A percentile compares a stretch with the other conserved stretches of the same genome.
Conservation (phyloP, 164 flowering plant genomes). For the Platanus orientalis region DNA sequence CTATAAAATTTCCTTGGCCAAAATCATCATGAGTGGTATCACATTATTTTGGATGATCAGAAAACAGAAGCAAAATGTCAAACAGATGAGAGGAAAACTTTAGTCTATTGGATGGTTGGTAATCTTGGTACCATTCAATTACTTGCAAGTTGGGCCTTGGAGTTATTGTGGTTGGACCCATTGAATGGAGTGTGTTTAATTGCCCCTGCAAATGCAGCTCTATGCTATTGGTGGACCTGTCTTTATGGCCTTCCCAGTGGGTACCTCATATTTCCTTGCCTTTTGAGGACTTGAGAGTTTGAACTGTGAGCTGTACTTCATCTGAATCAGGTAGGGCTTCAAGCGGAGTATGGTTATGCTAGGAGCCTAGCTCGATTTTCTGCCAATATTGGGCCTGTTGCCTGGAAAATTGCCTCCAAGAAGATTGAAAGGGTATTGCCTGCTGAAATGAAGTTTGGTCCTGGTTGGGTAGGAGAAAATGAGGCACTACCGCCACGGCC, state of each 20-base stretch:
- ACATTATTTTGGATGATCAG: no score
- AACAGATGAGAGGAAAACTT: no score
- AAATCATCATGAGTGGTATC: no score
- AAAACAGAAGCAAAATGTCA: no score
- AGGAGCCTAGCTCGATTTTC: constrained; percentile 85
- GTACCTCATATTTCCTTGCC: not conserved
- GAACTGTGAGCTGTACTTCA: not conserved
- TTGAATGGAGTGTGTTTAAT: not conserved
- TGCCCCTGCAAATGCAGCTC: not conserved
- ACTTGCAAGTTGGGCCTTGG: no score
- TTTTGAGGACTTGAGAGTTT: not conserved
- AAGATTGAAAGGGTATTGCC: constrained; percentile 60
- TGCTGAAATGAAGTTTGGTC: constrained; percentile 48
- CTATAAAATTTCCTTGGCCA: not conserved
- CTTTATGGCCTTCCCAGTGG: no score
- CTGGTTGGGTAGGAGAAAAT: constrained; percentile 63
- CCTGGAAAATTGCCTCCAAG: constrained; percentile 71
- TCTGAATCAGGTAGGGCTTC: constrained; percentile 65
- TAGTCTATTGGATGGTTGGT: no score
- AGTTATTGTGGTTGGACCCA: not conserved
- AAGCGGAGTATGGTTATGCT: constrained; percentile 61
- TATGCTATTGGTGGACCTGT: no score
- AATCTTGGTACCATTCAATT: no score
- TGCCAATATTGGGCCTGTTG: constrained; percentile 75
- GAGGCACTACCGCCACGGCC: constrained; percentile 17